phyloP scores from a whole-genome alignment of 768 basidiomycete genomes.

The Pleurotus djamor region DNA sequence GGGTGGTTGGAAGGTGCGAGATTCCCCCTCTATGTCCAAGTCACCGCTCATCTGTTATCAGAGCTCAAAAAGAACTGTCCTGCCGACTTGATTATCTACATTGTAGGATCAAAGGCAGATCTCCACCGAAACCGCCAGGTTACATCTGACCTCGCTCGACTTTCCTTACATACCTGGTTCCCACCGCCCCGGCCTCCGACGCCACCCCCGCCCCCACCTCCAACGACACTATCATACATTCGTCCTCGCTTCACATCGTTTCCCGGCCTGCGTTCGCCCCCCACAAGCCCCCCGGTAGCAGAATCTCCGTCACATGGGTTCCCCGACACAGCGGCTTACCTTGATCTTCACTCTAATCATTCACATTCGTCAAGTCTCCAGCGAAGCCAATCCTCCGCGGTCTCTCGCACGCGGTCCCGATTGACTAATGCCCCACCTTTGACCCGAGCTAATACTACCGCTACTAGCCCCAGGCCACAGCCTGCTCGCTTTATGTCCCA shows the following conservation, averaged over 20 bases:
- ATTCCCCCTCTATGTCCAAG: background rate
- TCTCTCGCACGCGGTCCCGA: slow-evolving; percentile 46
- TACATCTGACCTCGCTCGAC: slow-evolving; percentile 78
- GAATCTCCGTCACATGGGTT: slow-evolving; percentile 39
- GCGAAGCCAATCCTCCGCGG: slow-evolving; percentile 47
- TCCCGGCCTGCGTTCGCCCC: slow-evolving; percentile 61
- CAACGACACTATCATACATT: slow-evolving; percentile 72
- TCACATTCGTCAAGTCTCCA: slow-evolving; percentile 50
- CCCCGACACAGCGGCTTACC: slow-evolving; percentile 59
- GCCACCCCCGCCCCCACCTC: slow-evolving; percentile 63
- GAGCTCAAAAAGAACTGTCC: slow-evolving; percentile 90
- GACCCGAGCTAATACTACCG: slow-evolving; percentile 49
- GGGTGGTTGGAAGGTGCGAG: slow-evolving; percentile 85
- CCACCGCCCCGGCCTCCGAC: slow-evolving; percentile 73
- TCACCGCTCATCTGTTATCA: slow-evolving; percentile 25
- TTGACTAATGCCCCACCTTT: slow-evolving; percentile 38
- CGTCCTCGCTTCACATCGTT: slow-evolving; percentile 79
- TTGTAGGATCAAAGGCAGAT: slow-evolving; percentile 93
- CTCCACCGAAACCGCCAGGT: slow-evolving; percentile 70
- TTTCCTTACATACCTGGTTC: slow-evolving; percentile 85
- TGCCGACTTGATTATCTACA: slow-evolving; percentile 88
- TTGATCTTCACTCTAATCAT: slow-evolving; percentile 57
- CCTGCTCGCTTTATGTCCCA: slow-evolving; percentile 59
- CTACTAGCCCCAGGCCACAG: slow-evolving; percentile 37
- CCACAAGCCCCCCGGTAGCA: slow-evolving; percentile 36